Percentiles rank a stretch among this genome's conserved stretches.
These are phyloP conservation scores for Neonectria faginata DNA, from an alignment of 2,329 filamentous ascomycete genomes.

Conservation along the genomic window DNA sequence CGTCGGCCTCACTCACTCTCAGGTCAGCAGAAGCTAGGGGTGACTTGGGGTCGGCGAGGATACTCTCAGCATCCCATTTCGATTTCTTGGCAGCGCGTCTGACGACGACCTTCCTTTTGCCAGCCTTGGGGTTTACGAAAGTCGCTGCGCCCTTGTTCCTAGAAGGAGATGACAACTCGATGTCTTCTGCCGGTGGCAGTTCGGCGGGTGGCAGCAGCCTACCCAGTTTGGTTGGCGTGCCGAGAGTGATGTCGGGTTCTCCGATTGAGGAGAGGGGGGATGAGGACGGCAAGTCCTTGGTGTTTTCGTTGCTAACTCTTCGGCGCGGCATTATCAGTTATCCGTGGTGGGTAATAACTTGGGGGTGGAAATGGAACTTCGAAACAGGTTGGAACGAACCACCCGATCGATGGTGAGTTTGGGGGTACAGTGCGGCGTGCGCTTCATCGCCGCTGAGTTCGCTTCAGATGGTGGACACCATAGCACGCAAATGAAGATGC, in stretches of 20 bases:
- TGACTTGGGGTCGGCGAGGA: conserved; percentile 53
- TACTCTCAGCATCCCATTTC: conserved; percentile 52
- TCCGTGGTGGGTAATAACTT: too few species aligned
- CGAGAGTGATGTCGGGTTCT: conserved; percentile 18
- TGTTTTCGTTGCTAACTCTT: not conserved
- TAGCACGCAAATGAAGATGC: not conserved
- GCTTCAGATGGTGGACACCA: not conserved
- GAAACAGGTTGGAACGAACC: not conserved
- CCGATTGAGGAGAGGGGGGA: conserved; percentile 34
- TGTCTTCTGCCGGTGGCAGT: conserved; percentile 21
- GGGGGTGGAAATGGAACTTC: too few species aligned
- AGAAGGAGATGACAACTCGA: conserved; percentile 28
- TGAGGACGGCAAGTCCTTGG: conserved; percentile 5
- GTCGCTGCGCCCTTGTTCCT: conserved; percentile 16
- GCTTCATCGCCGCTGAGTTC: not conserved
- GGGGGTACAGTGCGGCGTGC: not conserved
- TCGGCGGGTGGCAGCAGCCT: conserved; percentile 1
- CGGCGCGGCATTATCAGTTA: not conserved
- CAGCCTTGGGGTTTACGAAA: conserved; percentile 35
- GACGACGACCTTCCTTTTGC: conserved; percentile 37
- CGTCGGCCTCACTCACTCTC: conserved; percentile 44
- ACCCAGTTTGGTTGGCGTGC: not conserved
- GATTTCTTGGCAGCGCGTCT: conserved; percentile 46
- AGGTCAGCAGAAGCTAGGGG: conserved; percentile 54
- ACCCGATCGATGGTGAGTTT: too few species aligned